Base-by-base conservation (phyloP, 2,329 filamentous ascomycete species). In the Epichloe amarillans region DNA sequence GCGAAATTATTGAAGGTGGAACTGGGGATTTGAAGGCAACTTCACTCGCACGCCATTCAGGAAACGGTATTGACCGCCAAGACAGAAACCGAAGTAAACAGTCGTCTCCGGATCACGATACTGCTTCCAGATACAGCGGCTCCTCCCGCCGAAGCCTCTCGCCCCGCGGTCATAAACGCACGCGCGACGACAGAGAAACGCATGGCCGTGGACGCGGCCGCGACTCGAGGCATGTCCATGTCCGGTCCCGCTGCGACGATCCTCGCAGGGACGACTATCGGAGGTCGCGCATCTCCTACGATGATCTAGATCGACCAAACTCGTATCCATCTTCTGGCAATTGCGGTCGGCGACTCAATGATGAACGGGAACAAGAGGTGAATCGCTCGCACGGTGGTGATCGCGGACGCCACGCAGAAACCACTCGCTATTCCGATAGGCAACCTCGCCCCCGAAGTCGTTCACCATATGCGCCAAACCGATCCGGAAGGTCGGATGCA, bases 51-150 rank as follows among this genome's bases (percentile, higher is more conserved):
- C 77, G 77, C 69, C 72, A 79, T 77, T 80, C 83, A 79, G 78
- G 82, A 84, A 83, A 74, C 80, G 82, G 78, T 80, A 83, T 95
- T 95, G 86, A 95, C 88, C 86, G 84, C 80, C 82, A 76, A 77
- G 79, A 85, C 86, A 95, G 88, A 90, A 77, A 71, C 72, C 80
- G 77, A 70, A 74, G 70, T 67, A 78, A 74, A 75, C 64, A 71
- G 60, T 77, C 78, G 63, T 80, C 79, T 56, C 79, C 79, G 59
- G 76, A 77, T 43, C 62, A 69, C 69, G 71, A 71, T 63, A 62
- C 67, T 56, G 64, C 65, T 55, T 67, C 71, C 46, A 72, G 67
- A 61, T 60, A 69, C 58, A 69, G 65, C 60, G 64, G 61, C 56
- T 65, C 65, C 17, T 64, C 65, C 50, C 71, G 73, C 60, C 72